Evolutionary conservation across 495 filamentous ascomycete species (phyloP).

Genomic region (Aspergillus incahuasiensis): DNA sequence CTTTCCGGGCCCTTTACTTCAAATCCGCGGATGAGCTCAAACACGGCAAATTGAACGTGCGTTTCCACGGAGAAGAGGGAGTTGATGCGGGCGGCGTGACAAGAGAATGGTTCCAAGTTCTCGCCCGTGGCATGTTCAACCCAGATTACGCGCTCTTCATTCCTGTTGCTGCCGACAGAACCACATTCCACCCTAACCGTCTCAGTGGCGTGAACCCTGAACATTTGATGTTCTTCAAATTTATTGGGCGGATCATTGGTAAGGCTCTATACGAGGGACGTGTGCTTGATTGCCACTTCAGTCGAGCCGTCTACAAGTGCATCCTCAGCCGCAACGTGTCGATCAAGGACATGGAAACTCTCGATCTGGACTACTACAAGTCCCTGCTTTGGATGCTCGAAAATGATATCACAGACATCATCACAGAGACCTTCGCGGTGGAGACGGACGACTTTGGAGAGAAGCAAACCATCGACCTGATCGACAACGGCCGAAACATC

Average conservation of each 20-base stretch:
- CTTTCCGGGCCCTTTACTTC: constrained; percentile 93
- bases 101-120: constrained; percentile 98
- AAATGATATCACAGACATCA: constrained; percentile 98
- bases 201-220: constrained; percentile 90
- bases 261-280: constrained; percentile 97
- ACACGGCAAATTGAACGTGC: constrained; percentile 94
- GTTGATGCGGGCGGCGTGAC: constrained; percentile 98
- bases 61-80: constrained; percentile 96
- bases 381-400: constrained; percentile 98
- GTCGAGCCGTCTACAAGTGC: constrained; percentile 94
- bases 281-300: constrained; percentile 97
- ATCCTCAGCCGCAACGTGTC: constrained; percentile 93
- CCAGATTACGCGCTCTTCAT: constrained; percentile 95
- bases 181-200: constrained; percentile 97
- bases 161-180: constrained; percentile 95
- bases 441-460: constrained; percentile 92
- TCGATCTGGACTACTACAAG: constrained; percentile 98
- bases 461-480: constrained; percentile 79
- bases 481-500: constrained; percentile 82
- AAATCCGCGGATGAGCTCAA: constrained; percentile 95
- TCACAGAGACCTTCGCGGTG: constrained; percentile 93
- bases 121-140: constrained; percentile 98
- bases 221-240: constrained; percentile 98
- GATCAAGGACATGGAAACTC: constrained; percentile 98
- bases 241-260: constrained; percentile 97